Conservation (phyloP, 2,329 filamentous ascomycete genomes). For the Bipolaris cookei region DNA sequence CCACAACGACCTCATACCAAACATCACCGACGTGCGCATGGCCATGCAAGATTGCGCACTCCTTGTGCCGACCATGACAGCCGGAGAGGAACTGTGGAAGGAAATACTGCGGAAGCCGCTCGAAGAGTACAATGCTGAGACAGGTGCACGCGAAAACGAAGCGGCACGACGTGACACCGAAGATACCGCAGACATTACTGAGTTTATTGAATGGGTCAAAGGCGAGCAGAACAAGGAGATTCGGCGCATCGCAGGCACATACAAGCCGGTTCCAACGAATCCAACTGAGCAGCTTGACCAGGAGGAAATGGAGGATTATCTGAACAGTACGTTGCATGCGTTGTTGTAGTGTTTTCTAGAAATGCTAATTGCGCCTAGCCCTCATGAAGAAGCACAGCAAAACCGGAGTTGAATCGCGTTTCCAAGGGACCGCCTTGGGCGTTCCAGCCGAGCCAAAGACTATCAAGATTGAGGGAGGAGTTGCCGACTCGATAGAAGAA, state of each 20-base stretch:
- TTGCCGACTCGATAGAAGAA: constrained; percentile 68
- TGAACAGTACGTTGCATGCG: constrained; percentile 47
- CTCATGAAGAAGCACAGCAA: constrained; percentile 94
- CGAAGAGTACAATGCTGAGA: constrained; percentile 50
- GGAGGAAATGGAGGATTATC: constrained; percentile 55
- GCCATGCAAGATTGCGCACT: constrained; percentile 83
- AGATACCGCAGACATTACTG: constrained; percentile 77
- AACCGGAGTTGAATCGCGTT: constrained; percentile 83
- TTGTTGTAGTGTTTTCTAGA: neutral
- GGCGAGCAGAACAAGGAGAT: constrained; percentile 80
- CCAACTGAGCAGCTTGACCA: constrained; percentile 57
- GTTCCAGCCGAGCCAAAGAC: constrained; percentile 72
- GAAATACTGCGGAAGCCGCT: constrained; percentile 57
- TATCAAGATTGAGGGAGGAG: constrained; percentile 79
- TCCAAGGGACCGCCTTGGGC: constrained; percentile 82
- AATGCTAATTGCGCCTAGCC: constrained; percentile 54
- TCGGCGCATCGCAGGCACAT: constrained; percentile 76
- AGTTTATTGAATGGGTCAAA: constrained; percentile 79
- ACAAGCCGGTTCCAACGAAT: constrained; percentile 45
- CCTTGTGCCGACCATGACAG: constrained; percentile 70
- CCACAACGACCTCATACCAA: constrained; percentile 68
- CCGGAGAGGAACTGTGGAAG: constrained; percentile 70
- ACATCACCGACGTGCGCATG: constrained; percentile 80
- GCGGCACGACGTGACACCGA: constrained; percentile 63
- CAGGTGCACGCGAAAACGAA: constrained; percentile 52